Base-by-base conservation (phyloP, 768 basidiomycete genomes). In the Amanita phalloides region DNA sequence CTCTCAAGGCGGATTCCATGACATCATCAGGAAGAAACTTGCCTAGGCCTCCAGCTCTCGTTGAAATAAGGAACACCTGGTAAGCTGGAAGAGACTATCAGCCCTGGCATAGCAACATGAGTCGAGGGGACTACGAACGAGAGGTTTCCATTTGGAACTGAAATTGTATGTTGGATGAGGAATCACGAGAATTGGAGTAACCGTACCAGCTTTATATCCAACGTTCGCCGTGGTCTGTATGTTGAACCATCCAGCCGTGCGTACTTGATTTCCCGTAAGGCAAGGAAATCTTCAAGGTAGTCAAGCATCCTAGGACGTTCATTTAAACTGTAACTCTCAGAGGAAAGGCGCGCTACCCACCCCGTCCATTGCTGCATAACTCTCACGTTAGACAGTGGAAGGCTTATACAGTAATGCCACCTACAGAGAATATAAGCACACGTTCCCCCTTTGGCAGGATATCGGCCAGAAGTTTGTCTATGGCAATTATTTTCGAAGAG, bases 11-110 rank as follows among this genome's bases (percentile, higher is more conserved):
- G 4, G n/a, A 20, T 25, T 21, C 36, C 14, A 38, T 28, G n/a
- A 11, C 11, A 33, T 4, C 39, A 20, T 48, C n/a, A 21, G 32
- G 25, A 38, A 10, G 6, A 7, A 11, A 61, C 65, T 48, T 57
- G 76, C 84, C 84, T 28, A 86, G 70, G 46, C 84, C 84, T 48
- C 84, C 85, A 13, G 85, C 85, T 56, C 76, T 76, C 0, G 85
- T 87, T 2, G 83, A 84, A 17, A 86, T 72, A 49, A 87, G 65
- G 65, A 79, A 87, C 11, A 86, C 79, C 56, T 84, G 69, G 59
- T 82, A 80, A 0, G 82, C 82, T 74, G 26, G 49, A 4, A 33
- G 23, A 62, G 44, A 58, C 39, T 35, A n/a, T 25, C 25, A 30
- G 17, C 13, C 9, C 38, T 3, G 11, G 35, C 3, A 23, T 14